Base-by-base conservation (phyloP, 2,329 filamentous ascomycete species). In the Epichloe scottii region DNA sequence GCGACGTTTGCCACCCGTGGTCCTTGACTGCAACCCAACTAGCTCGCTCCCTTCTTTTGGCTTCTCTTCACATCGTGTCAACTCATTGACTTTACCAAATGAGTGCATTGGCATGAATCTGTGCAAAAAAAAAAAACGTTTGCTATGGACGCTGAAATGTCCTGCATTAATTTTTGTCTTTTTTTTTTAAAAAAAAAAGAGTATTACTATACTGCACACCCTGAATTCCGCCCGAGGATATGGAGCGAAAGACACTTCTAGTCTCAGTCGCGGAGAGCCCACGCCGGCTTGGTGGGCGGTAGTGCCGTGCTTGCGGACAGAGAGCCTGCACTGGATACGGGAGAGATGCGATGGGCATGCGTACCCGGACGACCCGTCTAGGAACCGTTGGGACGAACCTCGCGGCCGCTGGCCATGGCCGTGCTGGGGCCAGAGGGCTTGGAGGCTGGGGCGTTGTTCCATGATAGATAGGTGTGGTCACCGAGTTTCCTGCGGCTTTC, bases 401-500 rank as follows among this genome's bases (percentile, higher is more conserved):
- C 76, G 56, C 84, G 79, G 53, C 82, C 81, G 23, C 73, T 72
- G 30, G 75, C 71, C 60, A 72, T 65, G 54, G 69, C 74, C 14
- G 71, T 66, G 51, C 65, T 62, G 26, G 71, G 66, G 37, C 68
- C 68, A 10, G 63, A 62, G 15, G 68, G 60, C 61, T 73, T 73
- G 54, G 66, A 57, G n/a, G 68, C 58, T 2, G 76, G 74, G 1
- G 70, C 71, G 53, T 81, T 80, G 66, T 97, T 96, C 93, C 93
- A 98, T 23, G 88, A 93, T 46, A 98, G 78, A 66, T 98, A 97
- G 8, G 89, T 96, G 68, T 97, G 93, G 67, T 98, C 93, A 55
- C 93, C 93, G 41, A 98, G 79, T 85, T 97, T 98, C 63, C 93
- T 91, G 58, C n/a, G 12, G 11, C 5, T 34, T 4, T 14, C 7